Evolutionary conservation across 1,284 basidiomycete species (phyloP).

Genomic region (Vanrija pseudolonga): DNA sequence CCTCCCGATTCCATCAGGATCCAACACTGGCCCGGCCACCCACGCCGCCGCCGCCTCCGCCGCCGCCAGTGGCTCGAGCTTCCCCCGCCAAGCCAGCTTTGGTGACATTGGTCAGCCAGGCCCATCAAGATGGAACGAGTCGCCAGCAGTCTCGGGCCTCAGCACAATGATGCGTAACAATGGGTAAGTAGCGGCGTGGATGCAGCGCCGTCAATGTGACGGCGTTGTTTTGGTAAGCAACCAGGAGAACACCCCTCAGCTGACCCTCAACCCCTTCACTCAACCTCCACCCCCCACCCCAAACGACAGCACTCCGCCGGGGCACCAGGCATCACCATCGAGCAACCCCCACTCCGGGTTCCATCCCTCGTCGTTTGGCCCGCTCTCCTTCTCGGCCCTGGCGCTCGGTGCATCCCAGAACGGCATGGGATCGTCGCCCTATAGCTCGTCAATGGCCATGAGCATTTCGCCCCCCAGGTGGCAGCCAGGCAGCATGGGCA

Average conservation of each 20-base stretch:
- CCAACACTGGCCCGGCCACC: not conserved
- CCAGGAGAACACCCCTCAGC: too few species aligned
- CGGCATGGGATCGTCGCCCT: constrained; percentile 20
- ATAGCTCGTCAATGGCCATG: constrained; percentile 35
- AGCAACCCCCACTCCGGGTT: constrained; percentile 28
- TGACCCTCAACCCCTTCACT: too few species aligned
- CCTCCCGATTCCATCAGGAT: constrained; percentile 11
- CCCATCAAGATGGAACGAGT: constrained; percentile 5
- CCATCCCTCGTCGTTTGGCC: constrained; percentile 38
- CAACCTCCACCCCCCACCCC: too few species aligned
- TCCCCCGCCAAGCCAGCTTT: constrained; percentile 7
- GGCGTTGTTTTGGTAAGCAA: too few species aligned
- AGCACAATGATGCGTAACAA: constrained; percentile 13
- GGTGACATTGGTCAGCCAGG: constrained; percentile 2
- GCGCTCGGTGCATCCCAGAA: constrained; percentile 27
- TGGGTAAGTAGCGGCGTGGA: not conserved
- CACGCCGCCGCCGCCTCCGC: not conserved
- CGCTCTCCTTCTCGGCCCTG: constrained; percentile 29
- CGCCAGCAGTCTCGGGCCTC: constrained; percentile 5
- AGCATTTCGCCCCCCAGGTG: constrained; percentile 44
- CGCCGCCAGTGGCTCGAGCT: not conserved
- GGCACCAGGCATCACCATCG: constrained; percentile 9
- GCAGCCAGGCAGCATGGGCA: constrained; percentile 25
- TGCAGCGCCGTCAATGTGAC: not conserved
- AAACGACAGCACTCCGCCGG: constrained; percentile 8